Conservation (phyloP, 495 filamentous ascomycete genomes). For the Hyaloscypha variabilis region DNA sequence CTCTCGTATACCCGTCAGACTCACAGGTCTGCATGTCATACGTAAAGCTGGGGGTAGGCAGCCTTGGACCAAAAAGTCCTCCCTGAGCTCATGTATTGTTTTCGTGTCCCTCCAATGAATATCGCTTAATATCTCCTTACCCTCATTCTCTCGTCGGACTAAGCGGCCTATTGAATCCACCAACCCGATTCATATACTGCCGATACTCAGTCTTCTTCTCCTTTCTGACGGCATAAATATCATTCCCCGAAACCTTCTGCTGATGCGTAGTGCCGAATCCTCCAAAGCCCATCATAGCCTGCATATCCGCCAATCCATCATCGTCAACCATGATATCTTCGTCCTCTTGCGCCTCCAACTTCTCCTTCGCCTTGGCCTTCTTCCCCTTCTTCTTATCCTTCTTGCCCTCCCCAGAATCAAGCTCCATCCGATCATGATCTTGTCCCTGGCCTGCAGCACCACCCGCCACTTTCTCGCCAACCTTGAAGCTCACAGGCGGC, state of each 20-base stretch:
- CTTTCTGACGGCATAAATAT: constrained; percentile 82
- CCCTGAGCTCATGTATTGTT: background rate
- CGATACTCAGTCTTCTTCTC: constrained; percentile 95
- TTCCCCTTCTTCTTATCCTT: background rate
- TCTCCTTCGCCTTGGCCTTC: constrained; percentile 20
- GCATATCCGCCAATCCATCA: constrained; percentile 74
- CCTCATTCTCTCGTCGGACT: constrained; percentile 45
- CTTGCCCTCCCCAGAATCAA: constrained; percentile 12
- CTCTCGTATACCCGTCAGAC: no score
- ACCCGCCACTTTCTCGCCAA: background rate
- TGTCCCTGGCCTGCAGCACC: background rate
- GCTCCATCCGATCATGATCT: constrained; percentile 32
- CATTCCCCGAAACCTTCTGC: constrained; percentile 88
- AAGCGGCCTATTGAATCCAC: constrained; percentile 94
- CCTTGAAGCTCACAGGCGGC: constrained; percentile 32
- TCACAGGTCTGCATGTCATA: no score
- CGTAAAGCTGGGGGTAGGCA: no score
- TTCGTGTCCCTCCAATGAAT: no score
- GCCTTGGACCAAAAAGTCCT: background rate
- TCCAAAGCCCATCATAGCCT: constrained; percentile 84
- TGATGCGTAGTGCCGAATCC: constrained; percentile 86
- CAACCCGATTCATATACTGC: constrained; percentile 98
- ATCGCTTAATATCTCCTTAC: background rate
- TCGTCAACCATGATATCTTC: constrained; percentile 54
- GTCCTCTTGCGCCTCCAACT: constrained; percentile 33